Conservation (phyloP, 768 basidiomycete genomes). For the Boletus tomentosulus region DNA sequence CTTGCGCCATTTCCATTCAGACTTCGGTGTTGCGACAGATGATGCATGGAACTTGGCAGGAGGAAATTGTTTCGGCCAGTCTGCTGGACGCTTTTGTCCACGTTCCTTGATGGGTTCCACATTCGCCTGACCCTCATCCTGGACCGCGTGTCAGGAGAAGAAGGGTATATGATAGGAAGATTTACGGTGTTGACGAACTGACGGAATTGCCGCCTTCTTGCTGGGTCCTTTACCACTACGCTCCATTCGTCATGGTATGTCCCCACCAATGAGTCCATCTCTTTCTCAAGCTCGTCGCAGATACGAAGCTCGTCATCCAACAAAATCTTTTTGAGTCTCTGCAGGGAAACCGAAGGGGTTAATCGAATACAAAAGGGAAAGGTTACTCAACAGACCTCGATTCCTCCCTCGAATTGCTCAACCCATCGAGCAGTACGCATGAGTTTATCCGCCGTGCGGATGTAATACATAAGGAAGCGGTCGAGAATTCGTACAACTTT, state of each 20-base stretch:
- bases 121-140: not conserved
- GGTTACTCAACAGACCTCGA: constrained; percentile 40
- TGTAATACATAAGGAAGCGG: constrained; percentile 65
- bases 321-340: constrained; percentile 61
- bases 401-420: constrained; percentile 63
- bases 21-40: constrained; percentile 41
- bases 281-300: constrained; percentile 59
- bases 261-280: constrained; percentile 62
- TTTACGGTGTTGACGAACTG: constrained; percentile 63
- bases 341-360: not conserved
- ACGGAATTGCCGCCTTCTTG: constrained; percentile 46
- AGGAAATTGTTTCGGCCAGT: constrained; percentile 60
- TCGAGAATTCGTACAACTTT: constrained; percentile 60
- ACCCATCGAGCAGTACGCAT: constrained; percentile 74
- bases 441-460: constrained; percentile 67
- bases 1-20: constrained; percentile 54
- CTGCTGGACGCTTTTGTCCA: constrained; percentile 58
- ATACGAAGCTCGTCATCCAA: constrained; percentile 71
- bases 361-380: not conserved
- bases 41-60: constrained; percentile 41
- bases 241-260: constrained; percentile 73
- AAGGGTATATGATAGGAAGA: not conserved
- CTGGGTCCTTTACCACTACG: constrained; percentile 52
- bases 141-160: not conserved
- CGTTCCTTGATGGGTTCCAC: constrained; percentile 55